Base-by-base conservation (phyloP, 805 yeast species). In the Candida ficus region DNA sequence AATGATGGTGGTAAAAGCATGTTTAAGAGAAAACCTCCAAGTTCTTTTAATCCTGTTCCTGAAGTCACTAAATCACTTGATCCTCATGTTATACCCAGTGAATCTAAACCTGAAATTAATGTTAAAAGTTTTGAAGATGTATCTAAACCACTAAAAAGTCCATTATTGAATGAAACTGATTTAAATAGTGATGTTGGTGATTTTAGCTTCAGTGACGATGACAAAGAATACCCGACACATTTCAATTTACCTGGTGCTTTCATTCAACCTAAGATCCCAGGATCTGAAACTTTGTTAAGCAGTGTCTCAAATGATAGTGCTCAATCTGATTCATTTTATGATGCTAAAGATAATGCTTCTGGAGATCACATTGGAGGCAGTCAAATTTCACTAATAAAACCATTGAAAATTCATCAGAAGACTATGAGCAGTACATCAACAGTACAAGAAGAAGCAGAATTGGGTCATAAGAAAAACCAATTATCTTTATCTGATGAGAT, bases 401-500 rank as follows among this genome's bases (percentile, higher is more conserved):
- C 60, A 7, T 45, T 56, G 42, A 40, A 43, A 3, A 45, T 56
- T 33, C 58, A 53, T 33, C 48, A 39, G 16, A 54, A 49, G 41
- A 48, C 54, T 0, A 7, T 26, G 16, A 53, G 56, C 33, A 30
- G 50, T 1, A 44, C 53, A 6, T 42, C 39, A 3, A 25, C 41
- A 6, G 33, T 33, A 1, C 36, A 46, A 7, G 33, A 37, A 12
- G 38, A 30, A 7, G 26, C 39, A 14, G 33, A 12, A 14, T 31
- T 7, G 29, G 6, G 28, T 1, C 28, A 30, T 2, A 58, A 54
- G 28, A 45, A 41, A 34, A 55, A 56, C 26, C 26, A 23, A 26
- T 33, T 55, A 2, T 56, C 61, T 0, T 35, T 56, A 17, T 50
- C 57, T 10, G 61, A 56, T 43, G 59, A 55, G 35, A 45, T 56